Evolutionary conservation across 148 eudicot genomes (phyloP).

Genomic region (Rhododendron simsii): DNA sequence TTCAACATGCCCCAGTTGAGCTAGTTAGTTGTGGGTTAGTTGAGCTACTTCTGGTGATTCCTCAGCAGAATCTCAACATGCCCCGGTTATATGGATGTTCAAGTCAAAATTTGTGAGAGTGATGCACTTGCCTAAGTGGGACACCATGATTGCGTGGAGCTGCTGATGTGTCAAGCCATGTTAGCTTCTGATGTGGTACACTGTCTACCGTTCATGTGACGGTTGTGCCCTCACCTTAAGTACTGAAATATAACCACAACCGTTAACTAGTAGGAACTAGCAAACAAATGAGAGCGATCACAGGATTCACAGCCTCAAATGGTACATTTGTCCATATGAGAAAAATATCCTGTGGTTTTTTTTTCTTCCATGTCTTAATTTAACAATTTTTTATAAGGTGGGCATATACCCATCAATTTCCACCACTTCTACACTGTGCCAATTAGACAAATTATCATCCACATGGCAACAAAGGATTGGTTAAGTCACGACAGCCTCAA

Average conservation of each 20-base stretch:
- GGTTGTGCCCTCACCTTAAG: constrained; percentile 3
- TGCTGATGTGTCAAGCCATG: background rate
- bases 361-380: background rate
- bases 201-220: background rate
- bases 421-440: constrained; percentile 16
- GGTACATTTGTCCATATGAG: background rate
- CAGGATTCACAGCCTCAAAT: constrained; percentile 33
- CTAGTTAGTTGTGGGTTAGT: background rate
- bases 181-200: background rate
- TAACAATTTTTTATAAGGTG: constrained; percentile 13
- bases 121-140: background rate
- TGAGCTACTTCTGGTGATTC: background rate
- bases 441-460: constrained; percentile 41
- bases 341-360: background rate
- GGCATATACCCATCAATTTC: constrained; percentile 22
- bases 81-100: background rate
- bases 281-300: constrained; percentile 8
- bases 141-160: background rate
- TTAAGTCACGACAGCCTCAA: constrained; percentile 53
- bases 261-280: constrained; percentile 7
- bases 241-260: constrained; percentile 13
- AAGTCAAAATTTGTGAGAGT: background rate
- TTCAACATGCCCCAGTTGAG: background rate
- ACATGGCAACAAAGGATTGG: constrained; percentile 44
- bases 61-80: background rate